Conservation (phyloP, 2,329 filamentous ascomycete genomes). For the Cladophialophora immunda region DNA sequence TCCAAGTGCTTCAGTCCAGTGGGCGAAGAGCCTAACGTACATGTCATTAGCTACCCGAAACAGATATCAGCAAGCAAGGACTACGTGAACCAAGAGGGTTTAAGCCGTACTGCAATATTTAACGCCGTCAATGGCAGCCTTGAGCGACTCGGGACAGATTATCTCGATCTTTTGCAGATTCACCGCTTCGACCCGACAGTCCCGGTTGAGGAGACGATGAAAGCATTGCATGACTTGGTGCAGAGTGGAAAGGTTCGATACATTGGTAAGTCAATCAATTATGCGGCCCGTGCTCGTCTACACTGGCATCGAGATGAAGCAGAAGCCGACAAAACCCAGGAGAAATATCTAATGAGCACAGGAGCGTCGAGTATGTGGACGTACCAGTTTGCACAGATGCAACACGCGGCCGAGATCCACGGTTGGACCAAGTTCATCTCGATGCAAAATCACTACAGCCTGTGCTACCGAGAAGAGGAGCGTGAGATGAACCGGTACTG, state of each 20-base stretch:
- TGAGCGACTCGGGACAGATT: constrained; percentile 53
- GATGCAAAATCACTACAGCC: constrained; percentile 64
- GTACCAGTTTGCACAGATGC: constrained; percentile 55
- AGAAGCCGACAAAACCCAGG: neutral
- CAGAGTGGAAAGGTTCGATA: constrained; percentile 47
- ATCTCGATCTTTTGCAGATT: constrained; percentile 62
- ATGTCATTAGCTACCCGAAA: constrained; percentile 46
- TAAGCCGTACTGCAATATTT: constrained; percentile 68
- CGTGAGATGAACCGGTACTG: constrained; percentile 56
- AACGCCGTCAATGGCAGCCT: constrained; percentile 64
- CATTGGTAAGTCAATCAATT: constrained; percentile 50
- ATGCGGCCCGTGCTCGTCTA: neutral
- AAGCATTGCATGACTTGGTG: constrained; percentile 55
- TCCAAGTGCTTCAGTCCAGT: constrained; percentile 53
- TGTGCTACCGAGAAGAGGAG: constrained; percentile 61
- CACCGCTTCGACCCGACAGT: constrained; percentile 58
- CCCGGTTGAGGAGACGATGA: constrained; percentile 61
- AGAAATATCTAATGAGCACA: neutral
- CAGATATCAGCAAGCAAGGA: constrained; percentile 45
- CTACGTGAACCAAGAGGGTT: constrained; percentile 34
- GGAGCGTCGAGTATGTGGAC: constrained; percentile 44
- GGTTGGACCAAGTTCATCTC: constrained; percentile 62
- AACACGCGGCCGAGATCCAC: constrained; percentile 57
- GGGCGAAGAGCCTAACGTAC: constrained; percentile 40
- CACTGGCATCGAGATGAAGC: neutral